A percentile compares a stretch with the other conserved stretches of the same genome.
Evolutionary conservation across 2,329 filamentous ascomycete genomes (phyloP).

Genomic region (Hymenoscyphus repandus): DNA sequence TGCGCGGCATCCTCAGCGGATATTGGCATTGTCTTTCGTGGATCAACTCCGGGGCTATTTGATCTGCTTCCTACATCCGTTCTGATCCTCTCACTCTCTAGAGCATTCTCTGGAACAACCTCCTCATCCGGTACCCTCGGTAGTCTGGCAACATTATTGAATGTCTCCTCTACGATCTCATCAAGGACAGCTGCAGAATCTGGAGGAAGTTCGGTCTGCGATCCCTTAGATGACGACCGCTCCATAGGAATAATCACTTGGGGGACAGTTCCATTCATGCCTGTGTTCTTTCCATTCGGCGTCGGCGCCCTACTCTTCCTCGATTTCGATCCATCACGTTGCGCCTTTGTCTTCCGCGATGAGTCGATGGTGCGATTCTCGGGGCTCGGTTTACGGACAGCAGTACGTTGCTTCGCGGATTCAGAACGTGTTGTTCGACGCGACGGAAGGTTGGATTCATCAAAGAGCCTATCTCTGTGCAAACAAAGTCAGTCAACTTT

Average conservation of each 20-base stretch:
- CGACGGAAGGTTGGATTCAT: slow-evolving; percentile 48
- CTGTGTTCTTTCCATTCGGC: slow-evolving; percentile 20
- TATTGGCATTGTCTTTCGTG: slow-evolving; percentile 28
- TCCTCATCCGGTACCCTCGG: slow-evolving; percentile 7
- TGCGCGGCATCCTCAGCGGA: slow-evolving; percentile 32
- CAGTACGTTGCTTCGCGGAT: slow-evolving; percentile 36
- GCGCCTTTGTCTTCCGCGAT: slow-evolving; percentile 20
- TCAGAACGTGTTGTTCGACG: slow-evolving; percentile 43
- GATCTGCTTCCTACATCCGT: slow-evolving; percentile 24
- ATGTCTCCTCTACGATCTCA: slow-evolving; percentile 21
- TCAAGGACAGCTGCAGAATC: slow-evolving; percentile 20
- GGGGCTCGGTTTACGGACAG: slow-evolving; percentile 19
- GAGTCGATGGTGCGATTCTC: slow-evolving; percentile 17
- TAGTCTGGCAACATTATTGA: slow-evolving; percentile 17
- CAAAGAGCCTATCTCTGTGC: slow-evolving; percentile 43
- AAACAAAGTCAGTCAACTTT: slow-evolving; percentile 23
- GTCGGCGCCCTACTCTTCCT: slow-evolving; percentile 24
- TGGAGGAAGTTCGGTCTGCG: slow-evolving; percentile 26
- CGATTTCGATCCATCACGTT: slow-evolving; percentile 23
- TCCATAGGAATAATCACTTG: slow-evolving; percentile 17
- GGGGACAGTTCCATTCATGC: slow-evolving; percentile 4
- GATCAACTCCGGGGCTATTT: slow-evolving; percentile 30
- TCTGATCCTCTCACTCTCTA: slow-evolving; percentile 25
- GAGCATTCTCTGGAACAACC: slow-evolving; percentile 10
- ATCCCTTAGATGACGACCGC: slow-evolving; percentile 28